phyloP scores from a whole-genome alignment of 2,329 filamentous ascomycete genomes.

The Tolypocladium endophyticum region DNA sequence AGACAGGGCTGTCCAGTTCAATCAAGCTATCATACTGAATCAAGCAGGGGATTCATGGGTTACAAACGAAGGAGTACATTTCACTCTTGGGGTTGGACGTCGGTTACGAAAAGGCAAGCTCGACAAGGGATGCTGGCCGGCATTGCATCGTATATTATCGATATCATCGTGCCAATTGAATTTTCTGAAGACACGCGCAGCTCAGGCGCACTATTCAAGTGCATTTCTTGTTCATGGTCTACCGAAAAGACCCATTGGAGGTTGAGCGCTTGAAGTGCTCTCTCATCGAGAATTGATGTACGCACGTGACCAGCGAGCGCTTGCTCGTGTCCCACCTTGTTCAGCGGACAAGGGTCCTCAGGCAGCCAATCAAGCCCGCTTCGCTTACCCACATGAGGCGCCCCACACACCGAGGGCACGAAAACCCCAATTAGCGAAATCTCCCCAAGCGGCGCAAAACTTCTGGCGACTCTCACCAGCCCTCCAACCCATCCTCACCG shows the following conservation, averaged over 20 bases:
- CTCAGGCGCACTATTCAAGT: not conserved
- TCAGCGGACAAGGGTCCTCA: not conserved
- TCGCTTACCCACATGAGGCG: not conserved
- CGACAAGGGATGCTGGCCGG: not conserved
- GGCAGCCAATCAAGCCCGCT: not conserved
- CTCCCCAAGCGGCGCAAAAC: slow-evolving; percentile 19
- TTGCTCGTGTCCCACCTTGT: not conserved
- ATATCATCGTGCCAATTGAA: too few species aligned
- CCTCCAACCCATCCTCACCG: slow-evolving; percentile 17
- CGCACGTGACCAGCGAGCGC: not conserved
- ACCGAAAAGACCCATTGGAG: not conserved
- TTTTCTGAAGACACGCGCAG: not conserved
- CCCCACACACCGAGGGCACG: slow-evolving; percentile 18
- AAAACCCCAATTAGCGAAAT: slow-evolving; percentile 31
- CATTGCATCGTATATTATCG: not conserved
- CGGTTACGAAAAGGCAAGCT: not conserved
- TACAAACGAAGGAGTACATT: not conserved
- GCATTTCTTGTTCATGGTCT: not conserved
- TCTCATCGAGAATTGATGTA: too few species aligned
- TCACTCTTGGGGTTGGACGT: not conserved
- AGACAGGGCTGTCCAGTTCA: not conserved
- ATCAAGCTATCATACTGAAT: not conserved
- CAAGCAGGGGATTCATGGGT: not conserved
- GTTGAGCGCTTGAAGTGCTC: not conserved
- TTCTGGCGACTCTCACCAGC: slow-evolving; percentile 14